Percentiles rank a stretch among this genome's conserved stretches.
phyloP scores from a whole-genome alignment of 1,284 basidiomycete genomes.

The Anthracocystis walkeri region DNA sequence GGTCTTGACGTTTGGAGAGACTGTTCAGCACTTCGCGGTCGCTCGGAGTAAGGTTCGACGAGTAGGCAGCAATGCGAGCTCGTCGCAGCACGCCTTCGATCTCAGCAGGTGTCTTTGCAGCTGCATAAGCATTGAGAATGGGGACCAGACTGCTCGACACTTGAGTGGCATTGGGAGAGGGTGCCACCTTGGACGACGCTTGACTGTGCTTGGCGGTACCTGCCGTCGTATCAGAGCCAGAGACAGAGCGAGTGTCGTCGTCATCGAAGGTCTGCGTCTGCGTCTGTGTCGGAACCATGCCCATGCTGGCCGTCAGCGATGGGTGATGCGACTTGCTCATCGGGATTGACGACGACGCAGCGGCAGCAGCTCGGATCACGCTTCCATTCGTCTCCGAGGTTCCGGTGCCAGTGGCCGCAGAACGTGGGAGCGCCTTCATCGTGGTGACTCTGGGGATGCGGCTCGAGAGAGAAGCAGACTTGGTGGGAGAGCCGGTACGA shows the following conservation, averaged over 20 bases:
- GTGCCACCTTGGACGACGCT: slow-evolving; percentile 22
- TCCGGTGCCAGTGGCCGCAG: slow-evolving; percentile 8
- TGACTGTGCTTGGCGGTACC: slow-evolving; percentile 25
- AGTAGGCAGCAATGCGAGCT: slow-evolving; percentile 59
- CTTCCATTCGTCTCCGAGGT: slow-evolving; percentile 25
- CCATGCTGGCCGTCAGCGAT: slow-evolving; percentile 62
- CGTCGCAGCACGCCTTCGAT: slow-evolving; percentile 59
- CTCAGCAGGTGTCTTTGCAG: slow-evolving; percentile 64
- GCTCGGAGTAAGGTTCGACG: slow-evolving; percentile 48
- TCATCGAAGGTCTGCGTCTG: slow-evolving; percentile 20
- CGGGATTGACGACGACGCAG: slow-evolving; percentile 35
- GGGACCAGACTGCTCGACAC: slow-evolving; percentile 50
- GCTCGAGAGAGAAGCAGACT: slow-evolving; percentile 44
- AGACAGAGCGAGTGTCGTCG: slow-evolving; percentile 39
- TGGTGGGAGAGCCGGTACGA: slow-evolving; percentile 37
- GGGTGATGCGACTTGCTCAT: slow-evolving; percentile 56
- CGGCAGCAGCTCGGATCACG: slow-evolving; percentile 31
- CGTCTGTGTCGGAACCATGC: slow-evolving; percentile 36
- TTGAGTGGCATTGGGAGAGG: slow-evolving; percentile 32
- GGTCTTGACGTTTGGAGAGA: slow-evolving; percentile 52
- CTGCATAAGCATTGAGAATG: slow-evolving; percentile 63
- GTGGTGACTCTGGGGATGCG: slow-evolving; percentile 56
- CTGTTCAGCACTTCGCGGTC: slow-evolving; percentile 60
- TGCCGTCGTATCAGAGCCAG: slow-evolving; percentile 39
- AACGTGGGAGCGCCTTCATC: slow-evolving; percentile 30